Percentiles rank a stretch among this genome's conserved stretches.
Evolutionary conservation across 129 eudicot species (phyloP).

Genomic region (carrot (Daucus carota)): DH1_v3.0 NC_030388.2:31301001-31301500

Average conservation of each 20-base stretch:
- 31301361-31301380: constrained; percentile 79
- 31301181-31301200: constrained; percentile 39
- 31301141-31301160: constrained; percentile 76
- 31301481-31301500: constrained; percentile 93
- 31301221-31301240: not conserved
- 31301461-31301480: constrained; percentile 74
- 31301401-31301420: constrained; percentile 97
- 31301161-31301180: constrained; percentile 75
- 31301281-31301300: constrained; percentile 75
- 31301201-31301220: constrained; percentile 7
- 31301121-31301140: constrained; percentile 51
- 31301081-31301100: constrained; percentile 96
- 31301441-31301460: constrained; percentile 75
- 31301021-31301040: constrained; percentile 71
- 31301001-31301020: constrained; percentile 66
- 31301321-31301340: constrained; percentile 70
- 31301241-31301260: not conserved
- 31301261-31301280: constrained; percentile 30
- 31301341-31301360: constrained; percentile 66
- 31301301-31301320: constrained; percentile 87
- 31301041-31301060: constrained; percentile 62
- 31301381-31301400: constrained; percentile 83
- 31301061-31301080: constrained; percentile 62
- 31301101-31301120: constrained; percentile 78
- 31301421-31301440: constrained; percentile 77